Base-by-base conservation (phyloP, 768 basidiomycete genomes). In the Boletellus ananas region DNA sequence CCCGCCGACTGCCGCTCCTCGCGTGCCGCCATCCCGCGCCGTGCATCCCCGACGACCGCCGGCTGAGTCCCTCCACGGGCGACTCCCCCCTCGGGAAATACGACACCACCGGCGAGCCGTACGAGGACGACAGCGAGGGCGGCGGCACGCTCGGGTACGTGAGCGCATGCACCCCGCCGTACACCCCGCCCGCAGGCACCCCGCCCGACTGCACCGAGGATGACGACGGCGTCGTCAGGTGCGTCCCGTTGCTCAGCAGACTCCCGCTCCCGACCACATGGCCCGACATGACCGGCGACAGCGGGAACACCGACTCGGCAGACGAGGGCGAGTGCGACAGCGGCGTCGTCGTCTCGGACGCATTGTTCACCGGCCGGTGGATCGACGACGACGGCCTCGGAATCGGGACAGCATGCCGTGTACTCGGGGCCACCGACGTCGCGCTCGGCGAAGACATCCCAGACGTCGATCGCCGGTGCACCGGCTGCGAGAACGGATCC, bases 61-160 rank as follows among this genome's bases (percentile, higher is more conserved):
- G 73, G 57, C 83, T 83, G 40, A 72, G 61, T 25, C 80, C 69
- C 55, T 79, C 81, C n/a, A 68, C 70, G 6, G 81, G 79, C 10
- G 77, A 79, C 39, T 68, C 53, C n/a, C 81, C 80, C n/a, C 77
- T 70, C 14, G 75, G 70, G 47, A 61, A 48, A 54, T 72, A 76
- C 12, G 78, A 72, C 16, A 79, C 74, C 21, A 73, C 75, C 8
- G 86, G 84, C 6, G 84, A 85, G 13, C 89, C 89, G 56, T 88
- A 84, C 10, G 86, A 87, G 7, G 85, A 87, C 6, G 85, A 87
- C 23, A 90, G 67, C 2, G 86, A 87, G 3, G 90, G 90, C 11
- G 90, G 90, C 2, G 90, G 90, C 0, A 91, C 90, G 6, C 83
- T 84, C 0, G 90, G 90, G 58, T 93, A 93, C 5, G 87, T 79